Percentiles rank a stretch among this genome's conserved stretches.
phyloP scores from a whole-genome alignment of 225 moss, liverwort and hornwort genomes.

The Pseudoscleropodium purum region DNA sequence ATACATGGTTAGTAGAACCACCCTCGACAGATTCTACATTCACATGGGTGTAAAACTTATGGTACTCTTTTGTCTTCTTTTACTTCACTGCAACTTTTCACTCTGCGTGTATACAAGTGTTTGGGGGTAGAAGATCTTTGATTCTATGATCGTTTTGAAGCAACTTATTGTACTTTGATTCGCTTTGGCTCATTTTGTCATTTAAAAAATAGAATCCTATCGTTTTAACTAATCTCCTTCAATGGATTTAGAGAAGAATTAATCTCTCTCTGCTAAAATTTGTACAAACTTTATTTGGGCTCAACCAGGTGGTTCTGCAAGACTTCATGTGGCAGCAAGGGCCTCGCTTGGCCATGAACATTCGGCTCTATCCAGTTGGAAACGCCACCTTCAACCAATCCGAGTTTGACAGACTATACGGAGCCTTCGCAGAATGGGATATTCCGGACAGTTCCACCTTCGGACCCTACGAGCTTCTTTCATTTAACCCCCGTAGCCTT shows the following conservation, averaged over 20 bases:
- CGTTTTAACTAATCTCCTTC: neutral
- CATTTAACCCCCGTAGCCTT: constrained; percentile 11
- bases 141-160: neutral
- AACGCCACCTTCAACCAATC: constrained; percentile 28
- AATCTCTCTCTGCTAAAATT: neutral
- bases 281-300: neutral
- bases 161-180: neutral
- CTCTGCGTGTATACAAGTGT: no score
- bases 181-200: neutral
- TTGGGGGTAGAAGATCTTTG: neutral
- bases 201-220: neutral
- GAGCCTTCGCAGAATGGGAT: constrained; percentile 20
- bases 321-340: constrained; percentile 43
- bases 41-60: neutral
- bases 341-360: constrained; percentile 38
- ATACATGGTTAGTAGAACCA: neutral
- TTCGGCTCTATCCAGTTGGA: constrained; percentile 34
- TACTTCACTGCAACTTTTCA: no score
- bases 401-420: constrained; percentile 38
- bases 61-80: neutral
- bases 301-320: constrained; percentile 33
- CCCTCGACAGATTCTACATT: neutral
- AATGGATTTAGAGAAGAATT: neutral
- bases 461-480: constrained; percentile 71
- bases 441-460: constrained; percentile 33